phyloP scores from a whole-genome alignment of 495 filamentous ascomycete genomes.

The Xylaria scruposa region DNA sequence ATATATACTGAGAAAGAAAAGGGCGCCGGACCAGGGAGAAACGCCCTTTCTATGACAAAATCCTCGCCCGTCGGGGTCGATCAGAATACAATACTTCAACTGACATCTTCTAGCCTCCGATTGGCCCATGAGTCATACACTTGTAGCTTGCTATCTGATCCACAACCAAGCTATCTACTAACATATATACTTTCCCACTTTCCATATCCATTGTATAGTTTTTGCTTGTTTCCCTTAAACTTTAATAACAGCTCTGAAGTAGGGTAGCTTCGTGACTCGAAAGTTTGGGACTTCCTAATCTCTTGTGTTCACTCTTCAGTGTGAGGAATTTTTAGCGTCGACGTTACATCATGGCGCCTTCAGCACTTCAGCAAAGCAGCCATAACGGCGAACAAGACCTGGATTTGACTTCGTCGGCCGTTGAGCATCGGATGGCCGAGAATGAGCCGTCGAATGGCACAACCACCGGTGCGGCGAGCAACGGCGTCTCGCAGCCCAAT shows the following conservation, averaged over 20 bases:
- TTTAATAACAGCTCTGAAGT: background rate
- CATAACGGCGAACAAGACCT: conserved; percentile 43
- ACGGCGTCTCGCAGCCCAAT: conserved; percentile 38
- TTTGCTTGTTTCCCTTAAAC: background rate
- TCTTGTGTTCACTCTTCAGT: background rate
- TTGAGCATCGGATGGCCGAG: conserved; percentile 49
- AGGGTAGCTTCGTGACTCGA: background rate
- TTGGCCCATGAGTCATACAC: conserved; percentile 24
- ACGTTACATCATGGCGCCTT: conserved; percentile 42
- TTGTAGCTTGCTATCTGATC: conserved; percentile 23
- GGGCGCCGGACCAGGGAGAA: conserved; percentile 8
- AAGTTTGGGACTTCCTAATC: background rate
- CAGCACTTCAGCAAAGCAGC: conserved; percentile 30
- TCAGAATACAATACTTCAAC: conserved; percentile 3
- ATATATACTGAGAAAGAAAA: background rate
- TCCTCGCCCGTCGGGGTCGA: background rate
- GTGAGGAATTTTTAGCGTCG: conserved; percentile 22
- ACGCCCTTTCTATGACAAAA: conserved; percentile 23
- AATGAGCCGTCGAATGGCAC: conserved; percentile 31
- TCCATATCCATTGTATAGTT: background rate
- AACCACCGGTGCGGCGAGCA: conserved; percentile 31
- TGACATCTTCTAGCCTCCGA: conserved; percentile 6
- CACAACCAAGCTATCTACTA: conserved; percentile 12
- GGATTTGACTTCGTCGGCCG: conserved; percentile 51
- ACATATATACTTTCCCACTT: conserved; percentile 15